These are phyloP conservation scores for Mycena pura DNA, from an alignment of 768 basidiomycete species.

Conservation along the genomic window DNA sequence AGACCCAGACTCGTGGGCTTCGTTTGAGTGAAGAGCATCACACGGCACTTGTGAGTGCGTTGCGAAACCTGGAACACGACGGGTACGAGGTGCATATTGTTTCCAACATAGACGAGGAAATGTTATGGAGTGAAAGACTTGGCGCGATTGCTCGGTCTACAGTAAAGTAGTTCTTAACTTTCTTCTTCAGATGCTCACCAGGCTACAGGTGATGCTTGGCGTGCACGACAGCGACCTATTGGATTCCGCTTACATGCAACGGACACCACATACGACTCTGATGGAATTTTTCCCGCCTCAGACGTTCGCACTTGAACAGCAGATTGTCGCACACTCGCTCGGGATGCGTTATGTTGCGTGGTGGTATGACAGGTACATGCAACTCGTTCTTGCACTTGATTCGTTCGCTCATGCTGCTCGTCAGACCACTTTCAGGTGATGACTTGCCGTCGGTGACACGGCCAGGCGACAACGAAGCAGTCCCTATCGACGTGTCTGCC, in stretches of 20 bases:
- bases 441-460: conserved; percentile 13
- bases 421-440: conserved; percentile 15
- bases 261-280: conserved; percentile 62
- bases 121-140: conserved; percentile 69
- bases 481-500: conserved; percentile 22
- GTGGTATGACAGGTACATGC: conserved; percentile 52
- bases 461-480: conserved; percentile 1
- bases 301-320: conserved; percentile 69
- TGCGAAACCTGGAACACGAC: conserved; percentile 57
- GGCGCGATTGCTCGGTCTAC: conserved; percentile 70
- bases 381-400: conserved; percentile 7
- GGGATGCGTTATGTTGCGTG: conserved; percentile 67
- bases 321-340: conserved; percentile 59
- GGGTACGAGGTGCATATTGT: conserved; percentile 65
- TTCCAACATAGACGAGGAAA: conserved; percentile 52
- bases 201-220: conserved; percentile 62
- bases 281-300: conserved; percentile 80
- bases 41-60: conserved; percentile 60
- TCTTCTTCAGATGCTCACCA: conserved; percentile 11
- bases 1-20: conserved; percentile 56
- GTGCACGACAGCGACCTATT: conserved; percentile 66
- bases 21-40: conserved; percentile 65
- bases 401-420: background rate
- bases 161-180: conserved; percentile 47
- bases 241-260: conserved; percentile 75